Base-by-base conservation (phyloP, 2,329 filamentous ascomycete genomes). In the Aspergillus cejpii region DNA sequence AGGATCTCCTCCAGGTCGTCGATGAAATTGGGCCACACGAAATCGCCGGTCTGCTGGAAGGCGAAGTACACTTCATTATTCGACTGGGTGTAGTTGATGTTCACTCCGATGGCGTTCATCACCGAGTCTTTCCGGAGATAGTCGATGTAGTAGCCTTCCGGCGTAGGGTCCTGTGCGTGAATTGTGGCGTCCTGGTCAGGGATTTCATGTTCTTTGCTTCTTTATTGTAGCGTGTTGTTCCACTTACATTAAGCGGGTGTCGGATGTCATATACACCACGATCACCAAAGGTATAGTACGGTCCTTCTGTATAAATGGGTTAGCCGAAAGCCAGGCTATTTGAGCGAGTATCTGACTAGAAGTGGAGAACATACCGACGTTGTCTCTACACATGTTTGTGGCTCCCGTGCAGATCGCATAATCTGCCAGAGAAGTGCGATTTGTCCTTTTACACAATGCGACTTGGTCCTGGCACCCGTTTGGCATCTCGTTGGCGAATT, bases 101-200 rank as follows among this genome's bases (percentile, higher is more conserved):
- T 76, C 1, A 82, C 75, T 10, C 83, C 83, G 17, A 87, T 74
- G 1, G 78, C 76, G 15, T 75, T 60, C 49, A 80, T 77, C 1
- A 85, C 71, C 5, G 62, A 52, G 8, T 73, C 71, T 36, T 76
- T 74, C 58, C 85, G 84, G 42, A 90, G 73, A 62, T 84, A 87
- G 29, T 81, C 74, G 15, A 72, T 54, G 60, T 83, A 84, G 41
- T 77, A 79, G 27, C 65, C 67, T 0, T 80, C 73, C 2, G 85
- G 84, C 49, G 83, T 83, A 0, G 84, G 79, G 57, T 85, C 75
- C 5, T 69, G 50, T 68, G 62, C 43, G 65, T 14, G 29, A 34
- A 34, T 20, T 14, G 11, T 3, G 17, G 14, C 4, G 17, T 11
- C 17, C 17, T 8, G 17, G 31, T 34, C 15, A 34, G 31, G 14